Percentiles rank a stretch among this genome's conserved stretches.
phyloP scores from a whole-genome alignment of 2,329 filamentous ascomycete genomes.

The Talaromyces atroroseus region DNA sequence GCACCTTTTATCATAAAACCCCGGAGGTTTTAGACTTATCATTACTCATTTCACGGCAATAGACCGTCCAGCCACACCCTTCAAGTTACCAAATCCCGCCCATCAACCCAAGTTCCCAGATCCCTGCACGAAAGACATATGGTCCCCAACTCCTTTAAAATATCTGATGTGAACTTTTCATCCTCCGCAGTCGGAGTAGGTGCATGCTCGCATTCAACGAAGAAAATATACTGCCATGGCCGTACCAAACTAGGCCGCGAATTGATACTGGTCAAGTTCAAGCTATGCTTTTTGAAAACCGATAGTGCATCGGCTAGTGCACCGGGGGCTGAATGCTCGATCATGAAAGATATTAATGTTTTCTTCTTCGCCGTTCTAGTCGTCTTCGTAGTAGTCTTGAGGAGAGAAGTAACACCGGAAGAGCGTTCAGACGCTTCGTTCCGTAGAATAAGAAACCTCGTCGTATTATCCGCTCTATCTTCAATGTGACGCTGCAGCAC shows the following conservation, averaged over 20 bases:
- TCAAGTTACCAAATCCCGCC: constrained; percentile 11
- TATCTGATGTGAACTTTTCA: constrained; percentile 23
- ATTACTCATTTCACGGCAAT: no score
- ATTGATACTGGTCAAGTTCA: constrained; percentile 89
- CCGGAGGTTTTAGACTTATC: no score
- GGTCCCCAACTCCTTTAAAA: constrained; percentile 28
- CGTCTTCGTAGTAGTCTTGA: constrained; percentile 12
- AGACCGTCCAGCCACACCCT: no score
- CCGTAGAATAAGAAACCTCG: constrained; percentile 42
- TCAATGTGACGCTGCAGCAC: constrained; percentile 54
- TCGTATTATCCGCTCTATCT: constrained; percentile 43
- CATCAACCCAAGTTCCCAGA: constrained; percentile 38
- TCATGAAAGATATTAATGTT: constrained; percentile 75
- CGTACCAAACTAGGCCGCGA: constrained; percentile 68
- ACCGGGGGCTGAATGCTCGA: constrained; percentile 72
- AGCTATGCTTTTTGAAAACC: constrained; percentile 65
- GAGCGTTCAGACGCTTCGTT: constrained; percentile 28
- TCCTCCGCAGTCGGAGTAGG: constrained; percentile 39
- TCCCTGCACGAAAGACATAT: constrained; percentile 37
- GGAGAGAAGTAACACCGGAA: constrained; percentile 16
- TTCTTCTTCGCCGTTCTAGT: constrained; percentile 17
- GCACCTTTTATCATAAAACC: no score
- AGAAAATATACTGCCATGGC: constrained; percentile 90
- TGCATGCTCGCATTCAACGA: constrained; percentile 69
- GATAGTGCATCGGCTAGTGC: constrained; percentile 73